These are phyloP conservation scores for Ambispora gerdemannii DNA, from an alignment of 192 early-diverging fungal genomes.

Conservation along the genomic window DNA sequence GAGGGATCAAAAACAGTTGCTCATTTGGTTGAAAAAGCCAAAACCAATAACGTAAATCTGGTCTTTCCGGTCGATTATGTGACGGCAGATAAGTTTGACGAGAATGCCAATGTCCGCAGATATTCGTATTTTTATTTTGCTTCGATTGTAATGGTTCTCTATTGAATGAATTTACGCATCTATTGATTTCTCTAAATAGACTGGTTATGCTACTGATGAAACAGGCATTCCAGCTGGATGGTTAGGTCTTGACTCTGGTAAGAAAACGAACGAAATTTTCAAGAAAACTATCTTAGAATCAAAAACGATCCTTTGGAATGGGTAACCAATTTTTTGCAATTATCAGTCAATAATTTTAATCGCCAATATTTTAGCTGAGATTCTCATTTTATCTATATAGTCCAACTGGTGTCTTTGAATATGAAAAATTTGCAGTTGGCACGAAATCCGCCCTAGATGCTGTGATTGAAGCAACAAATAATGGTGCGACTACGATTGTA, in stretches of 20 bases:
- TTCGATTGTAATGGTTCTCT: neutral
- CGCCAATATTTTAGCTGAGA: conserved; percentile 93
- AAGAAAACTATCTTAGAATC: conserved; percentile 59
- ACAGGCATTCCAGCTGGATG: conserved; percentile 86
- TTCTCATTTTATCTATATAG: neutral
- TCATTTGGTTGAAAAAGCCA: conserved; percentile 83
- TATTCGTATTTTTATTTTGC: too few species aligned
- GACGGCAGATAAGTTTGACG: conserved; percentile 83
- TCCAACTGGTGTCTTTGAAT: conserved; percentile 97
- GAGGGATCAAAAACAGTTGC: conserved; percentile 82
- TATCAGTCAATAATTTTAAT: neutral
- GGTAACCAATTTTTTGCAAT: neutral
- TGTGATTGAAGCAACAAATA: conserved; percentile 75
- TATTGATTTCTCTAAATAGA: conserved; percentile 33
- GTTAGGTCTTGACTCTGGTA: conserved; percentile 90
- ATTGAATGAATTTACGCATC: neutral
- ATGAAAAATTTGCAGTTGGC: conserved; percentile 84
- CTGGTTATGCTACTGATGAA: conserved; percentile 79
- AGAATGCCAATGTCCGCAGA: conserved; percentile 61
- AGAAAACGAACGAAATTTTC: conserved; percentile 74
- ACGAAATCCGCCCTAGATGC: conserved; percentile 85
- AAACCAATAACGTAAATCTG: conserved; percentile 83
- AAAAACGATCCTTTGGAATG: conserved; percentile 97
- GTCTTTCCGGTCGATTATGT: conserved; percentile 88
- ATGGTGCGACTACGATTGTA: conserved; percentile 87